Conservation (phyloP, 495 filamentous ascomycete genomes). For the Lasiosphaeria hispida region DNA sequence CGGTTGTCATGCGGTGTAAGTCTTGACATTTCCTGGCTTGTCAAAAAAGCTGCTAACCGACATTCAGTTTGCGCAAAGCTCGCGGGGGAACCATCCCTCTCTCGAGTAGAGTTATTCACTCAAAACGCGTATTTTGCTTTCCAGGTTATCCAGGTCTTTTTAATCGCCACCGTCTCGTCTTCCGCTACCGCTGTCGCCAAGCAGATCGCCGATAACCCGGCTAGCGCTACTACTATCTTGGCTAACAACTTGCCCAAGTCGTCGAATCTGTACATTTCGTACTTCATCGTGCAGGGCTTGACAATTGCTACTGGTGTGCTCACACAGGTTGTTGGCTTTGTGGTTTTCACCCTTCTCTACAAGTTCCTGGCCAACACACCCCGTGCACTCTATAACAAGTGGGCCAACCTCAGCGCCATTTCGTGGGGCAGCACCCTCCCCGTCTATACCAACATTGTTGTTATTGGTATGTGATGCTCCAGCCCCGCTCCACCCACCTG, state of each 20-base stretch:
- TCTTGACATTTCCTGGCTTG: constrained; percentile 12
- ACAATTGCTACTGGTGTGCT: constrained; percentile 74
- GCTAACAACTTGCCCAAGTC: constrained; percentile 72
- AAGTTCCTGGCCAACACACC: constrained; percentile 58
- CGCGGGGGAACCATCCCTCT: constrained; percentile 72
- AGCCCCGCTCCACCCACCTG: not conserved
- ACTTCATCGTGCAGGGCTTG: constrained; percentile 90
- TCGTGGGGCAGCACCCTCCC: constrained; percentile 91
- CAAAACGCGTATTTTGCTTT: constrained; percentile 95
- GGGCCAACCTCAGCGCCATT: constrained; percentile 58
- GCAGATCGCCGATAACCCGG: constrained; percentile 64
- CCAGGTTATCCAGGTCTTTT: constrained; percentile 93
- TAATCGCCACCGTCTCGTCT: constrained; percentile 77
- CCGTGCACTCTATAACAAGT: constrained; percentile 58
- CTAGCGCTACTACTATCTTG: constrained; percentile 59
- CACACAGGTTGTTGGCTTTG: constrained; percentile 73
- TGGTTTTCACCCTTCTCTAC: constrained; percentile 75
- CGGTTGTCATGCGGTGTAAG: constrained; percentile 68
- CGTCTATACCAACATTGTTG: constrained; percentile 76
- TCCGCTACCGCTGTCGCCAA: constrained; percentile 65
- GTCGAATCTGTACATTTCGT: constrained; percentile 93
- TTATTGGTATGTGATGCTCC: constrained; percentile 61
- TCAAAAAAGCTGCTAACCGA: constrained; percentile 6
- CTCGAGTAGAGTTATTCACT: constrained; percentile 77
- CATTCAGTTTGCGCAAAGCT: constrained; percentile 64